Evolutionary conservation across 1,139 yeast genomes (phyloP), one percentile per base, ranked within the genome.

Genomic region (Candida sp.): DNA sequence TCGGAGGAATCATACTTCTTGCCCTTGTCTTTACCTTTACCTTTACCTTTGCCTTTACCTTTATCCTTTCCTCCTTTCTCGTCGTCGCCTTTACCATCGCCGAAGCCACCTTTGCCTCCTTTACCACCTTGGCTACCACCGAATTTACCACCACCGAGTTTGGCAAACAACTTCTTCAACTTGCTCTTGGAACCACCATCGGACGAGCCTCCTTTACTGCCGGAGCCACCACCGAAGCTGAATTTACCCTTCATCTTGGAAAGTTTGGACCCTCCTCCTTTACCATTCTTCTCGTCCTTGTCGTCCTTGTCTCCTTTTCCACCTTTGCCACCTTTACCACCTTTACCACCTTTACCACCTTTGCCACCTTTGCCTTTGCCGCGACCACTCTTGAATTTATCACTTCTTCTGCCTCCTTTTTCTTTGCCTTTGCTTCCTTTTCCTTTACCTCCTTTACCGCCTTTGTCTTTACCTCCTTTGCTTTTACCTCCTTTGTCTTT

Each of bases 221-320:
- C 40, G 5, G 25, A 34, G 4, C 22, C 37, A 22, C 34, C 47
- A 44, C 47, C 47, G 7, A 37, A 22, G 4, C 28, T 33, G 7
- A 28, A 32, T 25, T 42, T 35, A 28, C 46, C 43, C 22, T 41
- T 48, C 25, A 41, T 3, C 8, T 42, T 47, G 38, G 40, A 42
- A 41, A 28, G 40, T 35, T 27, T 23, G 26, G 26, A n/a, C 39
- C 41, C 42, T 22, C 41, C 47, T 30, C 35, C 35, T 33, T 33
- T 33, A n/a, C 35, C 35, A 9, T 33, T 33, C 11, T 33, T 33
- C n/a, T 22, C 35, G 3, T 33, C 22, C 38, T n/a, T 34, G 7
- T 25, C 38, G 22, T 11, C 12, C 7, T 38, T 38, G 22, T 38
- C 44, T 17, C 27, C 12, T 31, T 42, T 42, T 8, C 17, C 17